Evolutionary conservation across 441 rosid species (phyloP).

Genomic region (Gossypium trilobum): DNA sequence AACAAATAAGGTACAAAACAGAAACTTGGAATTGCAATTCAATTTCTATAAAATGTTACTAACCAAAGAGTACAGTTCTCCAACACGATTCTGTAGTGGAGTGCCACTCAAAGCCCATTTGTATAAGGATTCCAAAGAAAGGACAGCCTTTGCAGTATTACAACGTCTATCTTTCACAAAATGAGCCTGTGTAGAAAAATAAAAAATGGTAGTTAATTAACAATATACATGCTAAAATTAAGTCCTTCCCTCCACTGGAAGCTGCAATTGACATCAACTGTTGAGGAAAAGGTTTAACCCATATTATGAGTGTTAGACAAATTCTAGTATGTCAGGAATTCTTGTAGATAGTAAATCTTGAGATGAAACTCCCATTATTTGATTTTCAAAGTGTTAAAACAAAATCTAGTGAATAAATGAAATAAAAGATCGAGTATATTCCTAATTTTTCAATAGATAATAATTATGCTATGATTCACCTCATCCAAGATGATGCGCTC

Average conservation of each 20-base stretch:
- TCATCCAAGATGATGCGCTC: conserved; percentile 82
- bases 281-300: background rate
- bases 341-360: background rate
- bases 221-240: background rate
- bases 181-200: conserved; percentile 53
- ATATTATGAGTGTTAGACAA: background rate
- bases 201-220: background rate
- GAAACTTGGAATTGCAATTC: conserved; percentile 14
- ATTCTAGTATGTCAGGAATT: background rate
- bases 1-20: conserved; percentile 14
- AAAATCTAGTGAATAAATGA: background rate
- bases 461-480: conserved; percentile 30
- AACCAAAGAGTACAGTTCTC: conserved; percentile 92
- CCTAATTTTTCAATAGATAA: background rate
- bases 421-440: background rate
- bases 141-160: conserved; percentile 85
- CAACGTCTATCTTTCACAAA: conserved; percentile 77
- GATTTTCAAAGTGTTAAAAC: background rate
- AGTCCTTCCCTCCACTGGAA: background rate
- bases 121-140: conserved; percentile 66
- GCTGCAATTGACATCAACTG: background rate
- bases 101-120: conserved; percentile 99
- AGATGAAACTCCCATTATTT: background rate
- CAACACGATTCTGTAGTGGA: conserved; percentile 97
- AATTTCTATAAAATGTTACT: conserved; percentile 19